Evolutionary conservation across 768 basidiomycete species (phyloP).

Genomic region (Calocera cornea): DNA sequence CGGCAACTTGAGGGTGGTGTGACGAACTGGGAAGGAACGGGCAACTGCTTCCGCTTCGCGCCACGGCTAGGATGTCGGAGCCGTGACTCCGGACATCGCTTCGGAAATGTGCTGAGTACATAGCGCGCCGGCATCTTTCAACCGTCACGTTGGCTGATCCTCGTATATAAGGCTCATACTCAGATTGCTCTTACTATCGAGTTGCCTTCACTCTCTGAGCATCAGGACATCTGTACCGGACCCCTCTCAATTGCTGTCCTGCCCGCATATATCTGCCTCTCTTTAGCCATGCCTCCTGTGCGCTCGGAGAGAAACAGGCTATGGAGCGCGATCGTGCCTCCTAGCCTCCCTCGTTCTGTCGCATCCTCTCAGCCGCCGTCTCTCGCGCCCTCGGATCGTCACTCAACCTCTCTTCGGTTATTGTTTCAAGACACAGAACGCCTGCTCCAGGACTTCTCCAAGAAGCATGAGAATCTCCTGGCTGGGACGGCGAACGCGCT

Average conservation of each 20-base stretch:
- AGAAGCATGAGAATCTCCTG: not conserved
- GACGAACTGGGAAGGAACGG: not conserved
- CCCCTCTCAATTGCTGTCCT: not conserved
- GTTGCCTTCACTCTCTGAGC: too few relatives aligned
- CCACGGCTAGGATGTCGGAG: not conserved
- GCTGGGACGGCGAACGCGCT: not conserved
- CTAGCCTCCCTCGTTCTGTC: not conserved
- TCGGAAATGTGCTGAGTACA: too few relatives aligned
- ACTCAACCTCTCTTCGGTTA: not conserved
- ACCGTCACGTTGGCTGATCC: too few relatives aligned
- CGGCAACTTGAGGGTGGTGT: not conserved
- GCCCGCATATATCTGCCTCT: not conserved
- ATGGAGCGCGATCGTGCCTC: not conserved
- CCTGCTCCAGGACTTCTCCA: not conserved
- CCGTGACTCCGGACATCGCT: not conserved
- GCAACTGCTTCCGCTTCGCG: not conserved
- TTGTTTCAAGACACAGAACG: not conserved
- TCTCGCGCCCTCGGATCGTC: not conserved
- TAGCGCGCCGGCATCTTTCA: too few relatives aligned
- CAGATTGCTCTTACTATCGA: too few relatives aligned
- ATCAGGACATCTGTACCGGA: too few relatives aligned
- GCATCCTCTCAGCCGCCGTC: not conserved
- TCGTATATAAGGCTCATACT: too few relatives aligned
- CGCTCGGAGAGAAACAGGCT: not conserved
- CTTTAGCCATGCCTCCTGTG: not conserved